Evolutionary conservation across 768 basidiomycete genomes (phyloP).

Genomic region (Termitomyces bulborhizus): DNA sequence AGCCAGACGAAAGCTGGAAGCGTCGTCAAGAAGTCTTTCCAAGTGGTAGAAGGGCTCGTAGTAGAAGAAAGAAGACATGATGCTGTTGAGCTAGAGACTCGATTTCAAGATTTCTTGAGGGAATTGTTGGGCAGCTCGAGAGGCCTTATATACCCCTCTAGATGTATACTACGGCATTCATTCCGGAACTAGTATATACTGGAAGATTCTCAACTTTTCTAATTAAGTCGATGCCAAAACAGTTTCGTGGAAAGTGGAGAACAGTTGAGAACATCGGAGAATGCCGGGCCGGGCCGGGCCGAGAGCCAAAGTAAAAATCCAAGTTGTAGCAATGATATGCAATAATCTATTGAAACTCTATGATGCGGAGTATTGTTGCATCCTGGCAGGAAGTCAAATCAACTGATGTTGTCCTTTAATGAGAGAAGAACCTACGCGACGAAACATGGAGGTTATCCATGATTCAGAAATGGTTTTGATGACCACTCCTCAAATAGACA

Average conservation of each 20-base stretch:
- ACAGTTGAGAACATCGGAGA: background rate
- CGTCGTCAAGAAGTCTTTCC: slow-evolving; percentile 37
- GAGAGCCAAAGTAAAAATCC: background rate
- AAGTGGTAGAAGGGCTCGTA: slow-evolving; percentile 38
- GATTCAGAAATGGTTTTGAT: background rate
- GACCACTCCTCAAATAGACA: slow-evolving; percentile 2
- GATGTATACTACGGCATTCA: background rate
- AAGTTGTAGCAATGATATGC: background rate
- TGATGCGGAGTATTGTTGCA: no score
- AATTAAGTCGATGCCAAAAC: background rate
- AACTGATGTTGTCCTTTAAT: background rate
- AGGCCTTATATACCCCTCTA: background rate
- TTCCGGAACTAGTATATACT: background rate
- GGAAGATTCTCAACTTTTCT: background rate
- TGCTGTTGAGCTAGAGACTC: background rate
- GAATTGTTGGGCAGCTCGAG: background rate
- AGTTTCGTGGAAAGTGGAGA: background rate
- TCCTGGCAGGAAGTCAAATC: background rate
- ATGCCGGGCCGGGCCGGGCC: background rate
- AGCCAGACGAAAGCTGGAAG: slow-evolving; percentile 16
- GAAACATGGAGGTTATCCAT: background rate
- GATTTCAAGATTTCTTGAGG: background rate
- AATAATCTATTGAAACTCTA: background rate
- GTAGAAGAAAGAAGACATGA: slow-evolving; percentile 22
- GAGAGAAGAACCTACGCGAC: background rate